A percentile compares a stretch with the other conserved stretches of the same genome.
These are phyloP conservation scores for Bryoerythrophyllum caledonicum DNA, from an alignment of 225 moss, liverwort and hornwort genomes.

Conservation along the genomic window DNA sequence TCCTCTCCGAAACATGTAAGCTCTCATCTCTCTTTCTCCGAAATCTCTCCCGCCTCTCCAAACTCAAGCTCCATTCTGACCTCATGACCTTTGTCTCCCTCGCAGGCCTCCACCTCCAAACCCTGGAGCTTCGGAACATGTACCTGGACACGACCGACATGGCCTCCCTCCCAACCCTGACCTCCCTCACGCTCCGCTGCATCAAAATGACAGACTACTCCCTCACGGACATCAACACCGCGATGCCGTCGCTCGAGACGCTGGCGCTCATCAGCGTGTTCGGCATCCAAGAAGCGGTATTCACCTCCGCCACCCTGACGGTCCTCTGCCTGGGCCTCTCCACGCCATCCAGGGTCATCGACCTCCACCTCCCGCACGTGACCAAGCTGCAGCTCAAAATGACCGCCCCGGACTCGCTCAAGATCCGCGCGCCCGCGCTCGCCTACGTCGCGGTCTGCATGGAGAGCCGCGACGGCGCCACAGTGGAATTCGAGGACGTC, in stretches of 20 bases:
- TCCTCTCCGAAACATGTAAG: slow-evolving; percentile 65
- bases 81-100: background rate
- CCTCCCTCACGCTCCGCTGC: slow-evolving; percentile 68
- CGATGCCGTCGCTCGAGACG: slow-evolving; percentile 57
- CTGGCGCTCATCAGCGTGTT: slow-evolving; percentile 80
- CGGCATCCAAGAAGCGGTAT: slow-evolving; percentile 62
- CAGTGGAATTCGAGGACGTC: slow-evolving; percentile 57
- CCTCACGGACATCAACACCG: slow-evolving; percentile 52
- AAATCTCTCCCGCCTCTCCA: background rate
- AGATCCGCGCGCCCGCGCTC: slow-evolving; percentile 46
- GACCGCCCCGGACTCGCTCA: slow-evolving; percentile 70
- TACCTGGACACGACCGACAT: slow-evolving; percentile 52
- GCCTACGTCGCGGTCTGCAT: slow-evolving; percentile 83
- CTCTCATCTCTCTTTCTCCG: background rate
- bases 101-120: slow-evolving; percentile 57
- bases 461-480: slow-evolving; percentile 61
- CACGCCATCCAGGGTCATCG: slow-evolving; percentile 54
- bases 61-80: background rate
- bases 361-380: slow-evolving; percentile 49
- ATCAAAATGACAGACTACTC: slow-evolving; percentile 70
- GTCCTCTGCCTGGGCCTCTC: slow-evolving; percentile 79
- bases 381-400: slow-evolving; percentile 83
- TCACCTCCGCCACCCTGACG: slow-evolving; percentile 34
- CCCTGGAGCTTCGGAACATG: slow-evolving; percentile 90
- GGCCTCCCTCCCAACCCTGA: slow-evolving; percentile 30